Evolutionary conservation across 2,329 filamentous ascomycete species (phyloP).

Genomic region (Hansfordia pulvinata): DNA sequence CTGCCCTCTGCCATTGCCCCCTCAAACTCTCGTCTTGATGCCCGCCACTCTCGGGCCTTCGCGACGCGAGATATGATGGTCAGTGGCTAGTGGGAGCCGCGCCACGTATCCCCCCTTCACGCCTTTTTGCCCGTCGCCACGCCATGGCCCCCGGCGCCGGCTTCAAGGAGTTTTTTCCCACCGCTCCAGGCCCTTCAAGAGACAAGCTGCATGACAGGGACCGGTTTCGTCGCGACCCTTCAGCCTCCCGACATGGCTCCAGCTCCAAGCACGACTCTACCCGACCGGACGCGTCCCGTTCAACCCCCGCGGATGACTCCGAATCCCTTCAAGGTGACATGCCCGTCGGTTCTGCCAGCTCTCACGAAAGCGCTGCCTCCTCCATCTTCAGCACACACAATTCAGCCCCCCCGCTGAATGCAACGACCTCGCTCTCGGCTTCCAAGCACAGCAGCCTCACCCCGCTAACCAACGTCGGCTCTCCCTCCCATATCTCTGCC

Average conservation of each 20-base stretch:
- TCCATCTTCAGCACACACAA: constrained; percentile 51
- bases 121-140: no score
- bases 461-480: constrained; percentile 37
- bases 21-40: constrained; percentile 16
- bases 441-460: constrained; percentile 31
- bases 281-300: constrained; percentile 21
- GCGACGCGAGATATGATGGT: constrained; percentile 39
- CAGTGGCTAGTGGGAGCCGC: constrained; percentile 34
- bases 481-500: constrained; percentile 30
- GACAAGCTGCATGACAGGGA: constrained; percentile 47
- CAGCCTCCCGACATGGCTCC: constrained; percentile 12
- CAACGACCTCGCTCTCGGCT: constrained; percentile 24
- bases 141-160: constrained; percentile 57
- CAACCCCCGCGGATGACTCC: constrained; percentile 35
- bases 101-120: no score
- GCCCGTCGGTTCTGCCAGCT: constrained; percentile 58
- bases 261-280: constrained; percentile 19
- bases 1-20: no score
- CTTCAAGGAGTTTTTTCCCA: constrained; percentile 79
- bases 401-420: constrained; percentile 25
- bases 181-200: constrained; percentile 54
- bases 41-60: constrained; percentile 19
- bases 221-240: constrained; percentile 26
- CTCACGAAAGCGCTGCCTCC: constrained; percentile 54
- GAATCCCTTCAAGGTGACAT: constrained; percentile 51